Base-by-base conservation (phyloP, 345 rosid species). In the Excoecaria agallocha region DNA sequence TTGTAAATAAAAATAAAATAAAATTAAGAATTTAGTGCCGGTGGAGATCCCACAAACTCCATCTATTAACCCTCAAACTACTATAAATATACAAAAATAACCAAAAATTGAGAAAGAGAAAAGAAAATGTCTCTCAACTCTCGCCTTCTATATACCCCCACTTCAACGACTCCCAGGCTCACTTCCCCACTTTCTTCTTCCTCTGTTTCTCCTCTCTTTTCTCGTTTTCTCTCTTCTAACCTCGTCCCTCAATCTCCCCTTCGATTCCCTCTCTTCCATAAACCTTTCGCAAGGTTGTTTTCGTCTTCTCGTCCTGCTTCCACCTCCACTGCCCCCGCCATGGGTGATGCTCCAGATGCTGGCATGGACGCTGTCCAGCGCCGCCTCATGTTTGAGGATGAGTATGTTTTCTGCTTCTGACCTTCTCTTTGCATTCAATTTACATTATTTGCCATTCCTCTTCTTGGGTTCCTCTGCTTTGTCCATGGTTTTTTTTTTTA, bases 281-380 rank as follows among this genome's bases (percentile, higher is more conserved):
- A 48, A 16, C 30, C 52, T 49, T 15, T 25, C 63, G 8, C 54
- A 20, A 80, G 81, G 80, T 76, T 54, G 39, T 78, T 71, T 51
- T 80, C 83, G 25, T 64, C 48, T 70, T 80, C 78, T 68, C 56
- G 15, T 71, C 55, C 52, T 16, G 39, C 68, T 15, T 12, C 74
- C 68, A 10, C 75, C 69, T 16, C 82, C 43, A 25, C 81, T 48
- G 45, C 1, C 48, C 19, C 84, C 82, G n/a, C 82, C 89, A 88
- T 86, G 93, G 82, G 71, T 2, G 91, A 84, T 72, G 63, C 79
- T 64, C 69, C 84, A 41, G 93, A 89, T 68, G 86, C 89, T 30
- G 91, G 88, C 81, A 94, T 94, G 97, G 98, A 94, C 81, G 98
- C 97, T 55, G 98, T 94, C 75, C 97, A 94, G 87, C 81, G 97